Conservation (phyloP, 2,329 filamentous ascomycete species). For the Aspergillus japonicus region DNA sequence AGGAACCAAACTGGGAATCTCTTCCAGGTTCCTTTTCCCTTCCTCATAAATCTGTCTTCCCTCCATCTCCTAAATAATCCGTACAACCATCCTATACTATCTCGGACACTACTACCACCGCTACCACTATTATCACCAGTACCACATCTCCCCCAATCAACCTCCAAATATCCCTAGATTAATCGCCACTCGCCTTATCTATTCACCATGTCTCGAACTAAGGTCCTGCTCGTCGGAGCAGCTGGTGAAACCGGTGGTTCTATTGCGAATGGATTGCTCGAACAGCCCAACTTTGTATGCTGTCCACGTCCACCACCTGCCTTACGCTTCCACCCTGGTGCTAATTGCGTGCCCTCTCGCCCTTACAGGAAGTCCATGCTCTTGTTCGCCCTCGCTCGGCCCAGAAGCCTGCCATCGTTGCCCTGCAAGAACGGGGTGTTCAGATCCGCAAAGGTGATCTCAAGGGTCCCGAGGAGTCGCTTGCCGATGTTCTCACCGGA, state of each 20-base stretch:
- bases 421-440: conserved; percentile 45
- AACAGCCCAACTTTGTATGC: conserved; percentile 27
- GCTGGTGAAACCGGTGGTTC: conserved; percentile 43
- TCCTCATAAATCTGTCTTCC: conserved; percentile 1
- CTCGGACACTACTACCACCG: not conserved
- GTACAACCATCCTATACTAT: not conserved
- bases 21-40: conserved; percentile 1
- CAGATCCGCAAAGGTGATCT: conserved; percentile 47
- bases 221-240: conserved; percentile 40
- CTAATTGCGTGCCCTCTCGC: conserved; percentile 10
- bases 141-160: not conserved
- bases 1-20: conserved; percentile 3
- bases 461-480: conserved; percentile 39
- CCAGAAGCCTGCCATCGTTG: conserved; percentile 46
- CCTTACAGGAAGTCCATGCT: conserved; percentile 48
- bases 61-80: not conserved
- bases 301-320: conserved; percentile 5
- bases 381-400: conserved; percentile 49
- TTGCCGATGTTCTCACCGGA: conserved; percentile 44
- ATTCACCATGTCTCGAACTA: conserved; percentile 36
- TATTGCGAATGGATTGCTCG: conserved; percentile 39
- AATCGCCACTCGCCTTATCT: conserved; percentile 6
- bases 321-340: not conserved
- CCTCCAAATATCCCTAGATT: not conserved
- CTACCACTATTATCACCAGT: not conserved